Evolutionary conservation across 1,284 basidiomycete species (phyloP), one percentile per base, ranked within the genome.

Genomic region (Sphaerobolus stellatus): DNA sequence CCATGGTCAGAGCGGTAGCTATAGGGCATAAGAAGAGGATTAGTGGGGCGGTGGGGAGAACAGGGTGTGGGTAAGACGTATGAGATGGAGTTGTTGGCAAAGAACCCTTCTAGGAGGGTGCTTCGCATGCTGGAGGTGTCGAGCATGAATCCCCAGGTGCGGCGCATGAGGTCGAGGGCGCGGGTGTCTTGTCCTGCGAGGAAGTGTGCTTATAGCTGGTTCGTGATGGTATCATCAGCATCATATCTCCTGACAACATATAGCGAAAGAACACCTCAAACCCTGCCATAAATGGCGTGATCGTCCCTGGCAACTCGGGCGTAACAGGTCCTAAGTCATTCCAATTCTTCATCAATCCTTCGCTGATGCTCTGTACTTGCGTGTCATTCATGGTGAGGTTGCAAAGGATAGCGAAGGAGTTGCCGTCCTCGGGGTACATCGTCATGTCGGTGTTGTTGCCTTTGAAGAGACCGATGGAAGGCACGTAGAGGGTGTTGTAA

Each of bases 111-210:
- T 14, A 80, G 68, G 7, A 80, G 65, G 2, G 76, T 78, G 6
- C 78, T 79, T 52, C 78, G 73, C 4, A 79, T 77, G 52, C 74
- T 76, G 58, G 76, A 75, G 5, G 77, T 80, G 64, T 77, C 76
- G n/a, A 80, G 65, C 75, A 80, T 80, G 59, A 79, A 81, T 1
- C 78, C 78, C 79, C 79, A 79, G 59, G 77, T 73, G 28, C 71
- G 70, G n/a, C 68, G 71, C 9, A 81, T 59, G 8, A 81, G 68
- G 56, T 79, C 77, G 63, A 81, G 70, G 2, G 77, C 79, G n/a
- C 75, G 68, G 24, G 67, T 73, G 43, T 75, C 77, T 59, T 77
- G 71, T 7, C 74, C 76, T 0, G 78, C 71, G 11, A 71, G 69
- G 54, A 80, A 80, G 60, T 81, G 78, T 6, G 78, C 78, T 69